These are phyloP conservation scores for Psilocybe azurescens DNA, from an alignment of 768 basidiomycete species.

Conservation along the genomic window DNA sequence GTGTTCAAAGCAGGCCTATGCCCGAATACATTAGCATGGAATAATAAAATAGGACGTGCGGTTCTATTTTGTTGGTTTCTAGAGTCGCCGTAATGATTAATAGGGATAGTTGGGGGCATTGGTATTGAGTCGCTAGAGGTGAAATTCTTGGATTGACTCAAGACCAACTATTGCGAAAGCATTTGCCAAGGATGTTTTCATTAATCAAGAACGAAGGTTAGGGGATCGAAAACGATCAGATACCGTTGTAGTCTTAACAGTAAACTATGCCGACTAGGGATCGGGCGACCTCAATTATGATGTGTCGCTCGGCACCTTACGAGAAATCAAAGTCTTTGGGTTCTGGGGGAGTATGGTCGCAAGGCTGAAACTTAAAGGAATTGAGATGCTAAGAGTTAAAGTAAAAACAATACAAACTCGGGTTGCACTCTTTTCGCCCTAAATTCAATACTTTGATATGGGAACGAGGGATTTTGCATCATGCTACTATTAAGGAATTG, in stretches of 20 bases:
- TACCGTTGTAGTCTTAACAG: constrained; percentile 85
- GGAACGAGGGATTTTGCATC: no score
- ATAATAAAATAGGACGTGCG: constrained; percentile 83
- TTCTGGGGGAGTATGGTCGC: constrained; percentile 57
- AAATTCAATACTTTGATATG: no score
- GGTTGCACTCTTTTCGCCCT: no score
- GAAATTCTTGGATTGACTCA: constrained; percentile 89
- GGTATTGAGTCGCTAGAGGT: constrained; percentile 83
- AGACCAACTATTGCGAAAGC: constrained; percentile 84
- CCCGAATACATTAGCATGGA: constrained; percentile 85
- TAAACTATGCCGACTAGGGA: constrained; percentile 86
- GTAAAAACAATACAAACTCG: no score
- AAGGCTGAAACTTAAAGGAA: constrained; percentile 82
- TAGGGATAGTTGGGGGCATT: constrained; percentile 86
- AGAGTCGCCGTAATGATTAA: constrained; percentile 83
- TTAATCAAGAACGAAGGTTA: constrained; percentile 87
- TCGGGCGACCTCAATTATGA: no score
- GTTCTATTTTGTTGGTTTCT: constrained; percentile 86
- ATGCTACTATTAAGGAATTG: no score
- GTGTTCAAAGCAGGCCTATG: constrained; percentile 81
- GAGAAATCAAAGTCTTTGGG: no score
- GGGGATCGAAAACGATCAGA: constrained; percentile 83
- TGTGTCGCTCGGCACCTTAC: no score
- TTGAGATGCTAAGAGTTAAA: constrained; percentile 81
- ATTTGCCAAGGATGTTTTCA: constrained; percentile 88